Evolutionary conservation across 139 green algal species (phyloP).

Genomic region (Picochlorum sp.): DNA sequence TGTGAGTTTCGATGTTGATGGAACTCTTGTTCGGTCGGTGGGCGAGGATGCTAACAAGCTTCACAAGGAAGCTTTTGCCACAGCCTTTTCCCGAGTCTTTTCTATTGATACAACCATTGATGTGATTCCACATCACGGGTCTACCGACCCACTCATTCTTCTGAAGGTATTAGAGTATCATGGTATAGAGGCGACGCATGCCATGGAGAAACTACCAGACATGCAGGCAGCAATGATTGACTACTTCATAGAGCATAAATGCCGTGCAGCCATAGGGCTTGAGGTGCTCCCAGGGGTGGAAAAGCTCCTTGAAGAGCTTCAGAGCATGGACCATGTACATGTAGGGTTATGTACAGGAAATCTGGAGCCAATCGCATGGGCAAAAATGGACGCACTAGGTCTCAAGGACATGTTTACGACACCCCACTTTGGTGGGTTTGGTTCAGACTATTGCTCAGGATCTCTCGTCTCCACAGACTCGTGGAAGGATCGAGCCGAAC

Average conservation of each 20-base stretch:
- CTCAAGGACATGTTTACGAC: constrained; percentile 63
- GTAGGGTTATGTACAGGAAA: constrained; percentile 87
- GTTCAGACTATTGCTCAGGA: constrained; percentile 51
- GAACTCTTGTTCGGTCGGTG: constrained; percentile 44
- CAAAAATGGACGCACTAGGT: constrained; percentile 70
- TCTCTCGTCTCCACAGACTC: constrained; percentile 43
- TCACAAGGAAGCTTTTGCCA: constrained; percentile 51
- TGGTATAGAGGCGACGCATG: constrained; percentile 28
- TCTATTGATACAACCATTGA: constrained; percentile 51
- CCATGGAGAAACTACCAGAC: constrained; percentile 26
- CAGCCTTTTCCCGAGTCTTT: constrained; percentile 44
- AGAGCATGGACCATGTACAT: constrained; percentile 19
- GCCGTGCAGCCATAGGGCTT: constrained; percentile 37
- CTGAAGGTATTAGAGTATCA: constrained; percentile 41
- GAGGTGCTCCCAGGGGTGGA: constrained; percentile 50
- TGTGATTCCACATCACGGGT: constrained; percentile 57
- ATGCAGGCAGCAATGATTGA: constrained; percentile 43
- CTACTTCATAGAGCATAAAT: constrained; percentile 27
- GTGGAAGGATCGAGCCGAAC: constrained; percentile 73
- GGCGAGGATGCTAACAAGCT: constrained; percentile 50
- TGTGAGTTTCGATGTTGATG: constrained; percentile 45
- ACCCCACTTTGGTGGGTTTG: constrained; percentile 83
- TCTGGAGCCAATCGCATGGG: constrained; percentile 82
- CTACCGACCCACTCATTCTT: constrained; percentile 50
- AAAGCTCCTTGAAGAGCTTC: constrained; percentile 31